Conservation (phyloP, 495 filamentous ascomycete genomes). For the Aspergillus indologenus region DNA sequence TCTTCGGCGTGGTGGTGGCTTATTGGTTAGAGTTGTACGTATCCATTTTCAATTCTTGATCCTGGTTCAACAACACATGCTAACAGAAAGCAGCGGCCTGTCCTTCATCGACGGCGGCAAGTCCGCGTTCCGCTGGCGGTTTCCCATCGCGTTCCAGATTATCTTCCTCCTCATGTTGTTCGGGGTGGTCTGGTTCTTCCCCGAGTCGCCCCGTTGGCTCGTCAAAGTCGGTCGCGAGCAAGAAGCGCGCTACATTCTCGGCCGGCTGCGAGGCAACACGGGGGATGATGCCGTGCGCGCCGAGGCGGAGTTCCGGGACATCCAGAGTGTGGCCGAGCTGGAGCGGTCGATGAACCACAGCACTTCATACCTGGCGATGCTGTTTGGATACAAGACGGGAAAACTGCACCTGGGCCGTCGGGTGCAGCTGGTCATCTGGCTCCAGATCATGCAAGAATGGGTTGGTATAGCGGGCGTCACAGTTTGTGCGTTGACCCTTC, state of each 20-base stretch:
- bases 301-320: slow-evolving; percentile 62
- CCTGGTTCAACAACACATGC: too few species aligned
- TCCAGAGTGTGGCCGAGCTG: slow-evolving; percentile 54
- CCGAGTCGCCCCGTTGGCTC: slow-evolving; percentile 64
- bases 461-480: slow-evolving; percentile 70
- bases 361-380: slow-evolving; percentile 59
- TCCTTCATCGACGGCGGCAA: slow-evolving; percentile 54
- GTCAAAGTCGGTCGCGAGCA: slow-evolving; percentile 60
- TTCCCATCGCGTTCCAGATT: slow-evolving; percentile 72
- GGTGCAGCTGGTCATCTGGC: slow-evolving; percentile 67
- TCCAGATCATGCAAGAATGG: slow-evolving; percentile 74
- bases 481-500: slow-evolving; percentile 46
- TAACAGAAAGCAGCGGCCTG: slow-evolving; percentile 43
- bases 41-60: too few species aligned
- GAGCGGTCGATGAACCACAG: slow-evolving; percentile 50
- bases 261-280: slow-evolving; percentile 56
- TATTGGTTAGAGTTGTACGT: slow-evolving; percentile 71
- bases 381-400: slow-evolving; percentile 60
- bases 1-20: slow-evolving; percentile 69
- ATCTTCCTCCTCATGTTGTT: slow-evolving; percentile 54
- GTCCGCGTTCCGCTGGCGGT: slow-evolving; percentile 61
- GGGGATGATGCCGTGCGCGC: slow-evolving; percentile 52
- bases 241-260: slow-evolving; percentile 60
- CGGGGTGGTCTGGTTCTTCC: slow-evolving; percentile 56
- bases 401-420: slow-evolving; percentile 63